These are phyloP conservation scores for Cladochytrium replicatum DNA, from an alignment of 192 early-diverging fungal species.

Conservation along the genomic window DNA sequence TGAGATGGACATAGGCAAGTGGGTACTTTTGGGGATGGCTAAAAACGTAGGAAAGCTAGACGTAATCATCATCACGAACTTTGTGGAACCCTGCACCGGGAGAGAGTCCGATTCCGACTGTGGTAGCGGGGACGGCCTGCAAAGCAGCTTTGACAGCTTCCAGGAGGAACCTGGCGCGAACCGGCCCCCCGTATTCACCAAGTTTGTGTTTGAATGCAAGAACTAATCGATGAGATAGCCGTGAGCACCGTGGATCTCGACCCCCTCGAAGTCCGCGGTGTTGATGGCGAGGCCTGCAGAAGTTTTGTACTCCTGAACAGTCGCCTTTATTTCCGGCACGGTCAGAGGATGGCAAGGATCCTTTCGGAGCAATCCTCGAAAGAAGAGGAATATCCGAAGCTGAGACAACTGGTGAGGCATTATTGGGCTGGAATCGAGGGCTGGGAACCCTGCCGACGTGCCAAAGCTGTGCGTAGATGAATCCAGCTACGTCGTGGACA, in stretches of 20 bases:
- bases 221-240: constrained; percentile 86
- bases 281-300: constrained; percentile 59
- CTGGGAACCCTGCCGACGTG: constrained; percentile 29
- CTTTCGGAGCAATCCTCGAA: constrained; percentile 11
- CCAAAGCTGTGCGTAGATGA: constrained; percentile 53
- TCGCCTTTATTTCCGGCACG: constrained; percentile 53
- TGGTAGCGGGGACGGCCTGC: constrained; percentile 14
- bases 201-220: constrained; percentile 72
- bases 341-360: constrained; percentile 47
- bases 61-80: constrained; percentile 13
- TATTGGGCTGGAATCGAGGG: constrained; percentile 19
- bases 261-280: constrained; percentile 77
- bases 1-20: too few relatives aligned
- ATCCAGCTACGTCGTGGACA: constrained; percentile 42
- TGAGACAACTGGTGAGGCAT: constrained; percentile 26
- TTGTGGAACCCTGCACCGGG: constrained; percentile 24
- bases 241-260: constrained; percentile 70
- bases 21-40: too few relatives aligned
- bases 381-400: constrained; percentile 17
- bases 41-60: too few relatives aligned
- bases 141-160: constrained; percentile 26
- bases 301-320: constrained; percentile 50
- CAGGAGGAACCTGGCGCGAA: constrained; percentile 34
- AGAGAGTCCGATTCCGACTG: constrained; percentile 30
- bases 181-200: constrained; percentile 81